These are phyloP conservation scores for Thelephora aurantiotincta DNA, from an alignment of 768 basidiomycete species.

Conservation along the genomic window DNA sequence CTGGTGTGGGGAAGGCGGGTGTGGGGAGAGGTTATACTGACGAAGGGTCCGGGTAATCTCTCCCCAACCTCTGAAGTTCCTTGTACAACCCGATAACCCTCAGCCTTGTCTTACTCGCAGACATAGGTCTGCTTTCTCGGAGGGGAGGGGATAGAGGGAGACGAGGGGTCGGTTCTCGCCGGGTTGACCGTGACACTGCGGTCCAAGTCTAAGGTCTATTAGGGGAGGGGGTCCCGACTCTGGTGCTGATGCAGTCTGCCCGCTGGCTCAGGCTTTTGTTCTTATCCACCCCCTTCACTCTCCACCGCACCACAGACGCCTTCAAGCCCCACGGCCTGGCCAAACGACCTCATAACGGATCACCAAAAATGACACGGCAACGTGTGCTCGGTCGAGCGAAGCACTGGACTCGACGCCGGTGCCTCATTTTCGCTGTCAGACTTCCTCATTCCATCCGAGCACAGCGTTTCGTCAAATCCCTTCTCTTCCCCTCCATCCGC, in stretches of 20 bases:
- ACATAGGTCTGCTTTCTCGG: slow-evolving; percentile 24
- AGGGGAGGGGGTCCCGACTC: no score
- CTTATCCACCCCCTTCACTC: not conserved
- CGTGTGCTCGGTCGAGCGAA: slow-evolving; percentile 3
- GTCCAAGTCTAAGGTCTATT: no score
- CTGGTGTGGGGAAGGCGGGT: no score
- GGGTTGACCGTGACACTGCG: not conserved
- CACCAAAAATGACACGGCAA: not conserved
- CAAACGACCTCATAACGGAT: no score
- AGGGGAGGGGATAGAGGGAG: not conserved
- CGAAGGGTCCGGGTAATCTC: slow-evolving; percentile 76
- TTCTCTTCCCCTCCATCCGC: not conserved
- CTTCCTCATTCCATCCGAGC: slow-evolving; percentile 1
- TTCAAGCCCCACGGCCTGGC: no score
- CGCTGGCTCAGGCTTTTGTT: not conserved
- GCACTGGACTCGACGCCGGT: not conserved
- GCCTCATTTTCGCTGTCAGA: not conserved
- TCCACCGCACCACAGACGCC: no score
- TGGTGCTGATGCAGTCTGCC: not conserved
- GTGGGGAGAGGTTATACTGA: slow-evolving; percentile 23
- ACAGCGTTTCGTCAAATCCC: not conserved
- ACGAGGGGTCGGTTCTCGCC: not conserved
- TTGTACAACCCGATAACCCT: slow-evolving; percentile 69
- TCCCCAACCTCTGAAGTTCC: slow-evolving; percentile 65
- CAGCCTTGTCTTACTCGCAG: slow-evolving; percentile 35